Evolutionary conservation across 768 basidiomycete species (phyloP).

Genomic region (Rubroboletus satanas): DNA sequence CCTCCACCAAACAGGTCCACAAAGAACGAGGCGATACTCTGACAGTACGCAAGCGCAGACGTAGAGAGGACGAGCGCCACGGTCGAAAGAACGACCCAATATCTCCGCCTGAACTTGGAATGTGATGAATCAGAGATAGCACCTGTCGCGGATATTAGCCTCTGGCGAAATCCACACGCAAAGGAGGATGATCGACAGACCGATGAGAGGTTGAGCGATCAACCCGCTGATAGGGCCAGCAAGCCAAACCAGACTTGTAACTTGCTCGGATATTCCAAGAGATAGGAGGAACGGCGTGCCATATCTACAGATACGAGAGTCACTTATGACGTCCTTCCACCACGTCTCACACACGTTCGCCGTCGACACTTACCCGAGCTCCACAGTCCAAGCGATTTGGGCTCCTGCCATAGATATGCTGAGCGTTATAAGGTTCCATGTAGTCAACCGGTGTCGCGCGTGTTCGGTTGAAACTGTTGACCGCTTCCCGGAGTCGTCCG

Average conservation of each 20-base stretch:
- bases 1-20: conserved; percentile 77
- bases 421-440: conserved; percentile 76
- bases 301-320: conserved; percentile 51
- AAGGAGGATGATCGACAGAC: conserved; percentile 36
- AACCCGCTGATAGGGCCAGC: conserved; percentile 94
- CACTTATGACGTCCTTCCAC: background rate
- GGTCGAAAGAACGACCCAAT: conserved; percentile 92
- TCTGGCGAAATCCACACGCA: background rate
- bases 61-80: conserved; percentile 75
- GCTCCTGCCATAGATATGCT: conserved; percentile 93
- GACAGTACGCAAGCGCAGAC: conserved; percentile 78
- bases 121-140: conserved; percentile 93
- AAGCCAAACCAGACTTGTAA: conserved; percentile 94
- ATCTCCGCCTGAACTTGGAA: conserved; percentile 86
- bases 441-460: conserved; percentile 30
- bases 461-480: conserved; percentile 18
- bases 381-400: conserved; percentile 94
- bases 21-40: conserved; percentile 63
- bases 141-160: conserved; percentile 42
- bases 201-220: conserved; percentile 95
- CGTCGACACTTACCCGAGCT: conserved; percentile 66
- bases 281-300: conserved; percentile 90
- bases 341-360: conserved; percentile 1
- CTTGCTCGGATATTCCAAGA: conserved; percentile 77
- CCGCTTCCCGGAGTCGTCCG: conserved; percentile 29